These are phyloP conservation scores for Exsudoporus frostii DNA, from an alignment of 768 basidiomycete genomes.

Conservation along the genomic window DNA sequence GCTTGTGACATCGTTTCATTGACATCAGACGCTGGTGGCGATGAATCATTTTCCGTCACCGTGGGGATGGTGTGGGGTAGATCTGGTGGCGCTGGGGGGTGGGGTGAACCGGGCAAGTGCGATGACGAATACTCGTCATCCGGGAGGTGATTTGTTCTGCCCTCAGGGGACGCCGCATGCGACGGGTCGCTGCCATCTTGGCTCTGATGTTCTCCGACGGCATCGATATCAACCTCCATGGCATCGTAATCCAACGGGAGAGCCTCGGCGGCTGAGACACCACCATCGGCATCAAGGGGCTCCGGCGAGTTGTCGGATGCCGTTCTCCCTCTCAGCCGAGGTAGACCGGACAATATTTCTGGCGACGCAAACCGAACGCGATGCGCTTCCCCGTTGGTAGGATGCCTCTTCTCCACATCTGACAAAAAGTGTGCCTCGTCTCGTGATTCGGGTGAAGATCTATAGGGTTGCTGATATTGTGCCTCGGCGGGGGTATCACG, in stretches of 20 bases:
- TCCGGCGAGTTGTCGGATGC: not conserved
- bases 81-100: not conserved
- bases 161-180: not conserved
- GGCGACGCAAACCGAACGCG: conserved; percentile 33
- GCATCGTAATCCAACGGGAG: conserved; percentile 3
- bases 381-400: conserved; percentile 14
- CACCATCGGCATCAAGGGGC: not conserved
- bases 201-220: not conserved
- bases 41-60: not conserved
- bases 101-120: not conserved
- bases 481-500: conserved; percentile 27
- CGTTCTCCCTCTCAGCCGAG: conserved; percentile 9
- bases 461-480: conserved; percentile 16
- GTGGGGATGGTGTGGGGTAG: not conserved
- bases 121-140: not conserved
- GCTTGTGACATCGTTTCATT: conserved; percentile 1
- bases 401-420: conserved; percentile 13
- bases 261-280: not conserved
- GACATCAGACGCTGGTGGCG: not conserved
- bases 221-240: conserved; percentile 23
- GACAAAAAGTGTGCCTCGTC: not conserved
- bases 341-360: conserved; percentile 20
- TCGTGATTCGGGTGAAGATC: conserved; percentile 14
- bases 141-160: not conserved
- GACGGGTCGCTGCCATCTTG: not conserved